Base-by-base conservation (phyloP, 2,329 filamentous ascomycete genomes). In the Claviceps purpurea region DNA sequence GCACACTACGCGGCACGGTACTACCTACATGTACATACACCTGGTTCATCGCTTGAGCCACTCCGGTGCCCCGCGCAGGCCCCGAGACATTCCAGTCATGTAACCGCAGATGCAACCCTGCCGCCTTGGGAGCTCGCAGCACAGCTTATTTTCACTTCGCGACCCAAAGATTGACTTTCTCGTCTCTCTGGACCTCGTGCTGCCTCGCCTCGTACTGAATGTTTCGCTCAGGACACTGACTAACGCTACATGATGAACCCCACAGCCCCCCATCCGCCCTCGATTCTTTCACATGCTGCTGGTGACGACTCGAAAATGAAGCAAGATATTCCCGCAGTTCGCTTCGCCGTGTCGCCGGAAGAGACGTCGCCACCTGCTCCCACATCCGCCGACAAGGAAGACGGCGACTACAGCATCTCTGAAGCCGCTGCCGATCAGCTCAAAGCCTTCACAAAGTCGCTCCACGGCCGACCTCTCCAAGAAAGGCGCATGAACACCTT, bases 401-500 rank as follows among this genome's bases (percentile, higher is more conserved):
- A 55, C 52, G 55, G 56, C 48, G 58, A 62, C 53, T 58, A 54
- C 41, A 62, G 68, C 53, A 67, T 68, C 50, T 66, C 66, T 48
- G 69, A 72, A 55, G 69, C 74, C 48, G 73, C 74, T 5, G 69
- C 72, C 18, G 82, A 87, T 52, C 79, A 90, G 62, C 73, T 94
- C 52, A 79, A 78, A 58, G 82, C 81, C 54, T 72, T 95, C 55
- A 83, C 86, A 49, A 79, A 82, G 59, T 83, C 81, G 24, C 73
- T 95, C 26, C 85, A 89, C 57, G 81, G 81, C 56, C 78, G 82
- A 47, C 81, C 84, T 60, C 76, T 95, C 55, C 90, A 96, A 70
- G 85, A 90, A 60, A 78, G 82, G 53, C 81, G 90, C 57, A 81
- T 95, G 74, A 86, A 85, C 64, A 87, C 89, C 64, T 95, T 89